A percentile compares a stretch with the other conserved stretches of the same genome.
Evolutionary conservation across 768 basidiomycete genomes (phyloP).

Genomic region (Termitomyces sp.): DNA sequence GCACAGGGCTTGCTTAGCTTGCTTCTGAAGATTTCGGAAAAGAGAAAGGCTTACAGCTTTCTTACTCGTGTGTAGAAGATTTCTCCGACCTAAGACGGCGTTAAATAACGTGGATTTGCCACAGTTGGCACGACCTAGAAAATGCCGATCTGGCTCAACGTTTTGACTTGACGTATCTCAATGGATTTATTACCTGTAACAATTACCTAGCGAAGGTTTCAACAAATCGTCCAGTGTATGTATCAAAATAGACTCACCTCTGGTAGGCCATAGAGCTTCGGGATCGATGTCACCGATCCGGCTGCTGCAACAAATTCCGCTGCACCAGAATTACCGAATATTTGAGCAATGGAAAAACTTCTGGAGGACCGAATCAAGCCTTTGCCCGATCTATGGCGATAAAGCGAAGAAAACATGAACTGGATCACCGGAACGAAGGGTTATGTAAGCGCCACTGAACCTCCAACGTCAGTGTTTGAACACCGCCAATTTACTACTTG

Average conservation of each 20-base stretch:
- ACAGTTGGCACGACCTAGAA: slow-evolving; percentile 66
- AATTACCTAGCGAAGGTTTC: slow-evolving; percentile 27
- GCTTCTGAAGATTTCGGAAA: neutral
- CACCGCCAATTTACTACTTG: neutral
- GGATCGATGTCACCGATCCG: slow-evolving; percentile 29
- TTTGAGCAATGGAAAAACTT: slow-evolving; percentile 10
- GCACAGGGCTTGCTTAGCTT: neutral
- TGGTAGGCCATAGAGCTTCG: slow-evolving; percentile 34
- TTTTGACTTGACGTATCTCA: neutral
- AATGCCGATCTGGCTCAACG: neutral
- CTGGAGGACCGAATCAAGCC: neutral
- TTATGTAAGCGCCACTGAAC: slow-evolving; percentile 12
- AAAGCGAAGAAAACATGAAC: slow-evolving; percentile 7
- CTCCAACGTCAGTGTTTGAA: neutral
- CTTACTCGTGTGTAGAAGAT: slow-evolving; percentile 58
- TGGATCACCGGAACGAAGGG: neutral
- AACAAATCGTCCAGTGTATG: neutral
- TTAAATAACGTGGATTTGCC: slow-evolving; percentile 77
- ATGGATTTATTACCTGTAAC: slow-evolving; percentile 30
- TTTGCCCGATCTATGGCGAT: slow-evolving; percentile 3
- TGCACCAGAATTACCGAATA: slow-evolving; percentile 24
- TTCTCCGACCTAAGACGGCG: slow-evolving; percentile 52
- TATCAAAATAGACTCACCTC: slow-evolving; percentile 26
- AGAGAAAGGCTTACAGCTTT: slow-evolving; percentile 51
- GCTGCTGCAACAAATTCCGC: slow-evolving; percentile 38